Conservation (phyloP, 192 early-diverging fungal species). For the Rhizophagus sp. region DNA sequence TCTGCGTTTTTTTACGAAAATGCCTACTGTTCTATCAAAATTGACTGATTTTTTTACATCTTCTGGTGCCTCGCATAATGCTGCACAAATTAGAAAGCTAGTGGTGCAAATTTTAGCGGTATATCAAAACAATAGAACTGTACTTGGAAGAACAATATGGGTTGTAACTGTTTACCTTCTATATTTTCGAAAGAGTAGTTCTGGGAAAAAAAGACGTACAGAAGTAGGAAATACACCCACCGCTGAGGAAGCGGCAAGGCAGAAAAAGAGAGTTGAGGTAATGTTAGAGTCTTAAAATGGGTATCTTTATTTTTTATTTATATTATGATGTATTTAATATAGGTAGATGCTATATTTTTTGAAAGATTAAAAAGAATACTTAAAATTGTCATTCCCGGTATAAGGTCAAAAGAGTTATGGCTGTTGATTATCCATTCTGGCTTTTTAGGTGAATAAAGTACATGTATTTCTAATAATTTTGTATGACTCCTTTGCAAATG, state of each 20-base stretch:
- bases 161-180: constrained; percentile 1
- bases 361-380: constrained; percentile 67
- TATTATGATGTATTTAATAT: not conserved
- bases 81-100: constrained; percentile 1
- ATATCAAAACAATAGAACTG: constrained; percentile 25
- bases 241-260: not conserved
- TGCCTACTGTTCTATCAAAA: constrained; percentile 22
- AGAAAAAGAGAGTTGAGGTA: constrained; percentile 43
- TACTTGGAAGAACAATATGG: constrained; percentile 25
- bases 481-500: not conserved
- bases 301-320: not conserved
- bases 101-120: not conserved
- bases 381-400: constrained; percentile 83
- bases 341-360: constrained; percentile 59
- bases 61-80: not conserved
- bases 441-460: constrained; percentile 61
- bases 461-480: not conserved
- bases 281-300: not conserved
- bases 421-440: constrained; percentile 82
- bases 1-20: not conserved
- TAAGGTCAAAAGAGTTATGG: constrained; percentile 81
- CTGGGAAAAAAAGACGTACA: not conserved
- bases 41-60: not conserved
- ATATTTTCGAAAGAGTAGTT: constrained; percentile 3
- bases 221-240: not conserved